These are phyloP conservation scores for Tolypocladium tundrense DNA, from an alignment of 2,329 filamentous ascomycete species.

Conservation along the genomic window DNA sequence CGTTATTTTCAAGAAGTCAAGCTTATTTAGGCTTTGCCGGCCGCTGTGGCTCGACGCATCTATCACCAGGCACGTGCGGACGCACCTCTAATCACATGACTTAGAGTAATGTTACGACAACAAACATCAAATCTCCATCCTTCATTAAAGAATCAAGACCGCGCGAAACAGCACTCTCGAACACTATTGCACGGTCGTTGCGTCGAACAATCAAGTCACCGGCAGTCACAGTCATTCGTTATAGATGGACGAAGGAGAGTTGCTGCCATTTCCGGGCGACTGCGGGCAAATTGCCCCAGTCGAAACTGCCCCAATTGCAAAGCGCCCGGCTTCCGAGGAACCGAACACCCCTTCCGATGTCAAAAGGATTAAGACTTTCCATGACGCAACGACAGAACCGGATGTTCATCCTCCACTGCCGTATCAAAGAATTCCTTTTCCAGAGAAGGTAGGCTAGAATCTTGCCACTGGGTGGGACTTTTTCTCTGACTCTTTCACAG, in stretches of 20 bases:
- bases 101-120: not conserved
- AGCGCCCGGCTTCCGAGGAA: not conserved
- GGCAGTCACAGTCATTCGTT: too few species aligned
- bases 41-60: too few species aligned
- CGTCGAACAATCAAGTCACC: not conserved
- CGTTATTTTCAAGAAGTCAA: too few species aligned
- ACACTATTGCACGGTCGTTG: not conserved
- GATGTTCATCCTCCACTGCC: not conserved
- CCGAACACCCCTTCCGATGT: not conserved
- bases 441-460: not conserved
- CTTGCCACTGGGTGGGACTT: not conserved
- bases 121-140: not conserved
- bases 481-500: conserved; percentile 24
- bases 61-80: not conserved
- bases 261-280: not conserved
- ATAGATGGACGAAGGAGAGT: not conserved
- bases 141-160: not conserved
- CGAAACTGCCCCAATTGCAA: not conserved
- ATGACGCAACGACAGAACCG: not conserved
- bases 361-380: not conserved
- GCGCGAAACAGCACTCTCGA: not conserved
- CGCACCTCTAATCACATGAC: not conserved
- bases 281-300: not conserved
- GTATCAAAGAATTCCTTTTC: not conserved
- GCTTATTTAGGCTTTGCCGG: too few species aligned